Conservation (phyloP, 2,329 filamentous ascomycete species). For the Leptographium procerum region DNA sequence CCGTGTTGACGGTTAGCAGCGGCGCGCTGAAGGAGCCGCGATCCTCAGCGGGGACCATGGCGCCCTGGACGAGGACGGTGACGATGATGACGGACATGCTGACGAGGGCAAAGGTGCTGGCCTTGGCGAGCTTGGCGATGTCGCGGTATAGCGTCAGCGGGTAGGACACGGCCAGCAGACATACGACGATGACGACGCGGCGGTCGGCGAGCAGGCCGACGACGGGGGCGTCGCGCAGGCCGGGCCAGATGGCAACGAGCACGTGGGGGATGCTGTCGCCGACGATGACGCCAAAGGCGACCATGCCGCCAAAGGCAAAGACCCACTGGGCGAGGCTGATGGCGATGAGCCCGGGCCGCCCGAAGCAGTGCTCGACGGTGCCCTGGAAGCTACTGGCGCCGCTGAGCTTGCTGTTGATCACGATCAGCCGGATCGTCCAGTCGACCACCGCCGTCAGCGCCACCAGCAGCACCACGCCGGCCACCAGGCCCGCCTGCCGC, state of each 20-base stretch:
- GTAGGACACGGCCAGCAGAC: constrained; percentile 76
- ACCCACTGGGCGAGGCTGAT: constrained; percentile 90
- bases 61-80: constrained; percentile 77
- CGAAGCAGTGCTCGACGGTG: constrained; percentile 93
- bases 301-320: constrained; percentile 97
- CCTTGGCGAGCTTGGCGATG: constrained; percentile 96
- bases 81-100: constrained; percentile 87
- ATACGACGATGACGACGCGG: constrained; percentile 75
- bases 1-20: constrained; percentile 67
- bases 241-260: constrained; percentile 69
- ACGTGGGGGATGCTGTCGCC: constrained; percentile 95
- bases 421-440: constrained; percentile 96
- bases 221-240: constrained; percentile 58
- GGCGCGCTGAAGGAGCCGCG: constrained; percentile 60
- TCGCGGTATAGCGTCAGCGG: constrained; percentile 89
- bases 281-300: constrained; percentile 95
- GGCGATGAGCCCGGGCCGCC: constrained; percentile 73
- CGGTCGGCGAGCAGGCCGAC: constrained; percentile 74
- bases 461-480: constrained; percentile 68
- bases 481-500: constrained; percentile 74
- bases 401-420: constrained; percentile 93
- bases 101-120: constrained; percentile 81
- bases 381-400: constrained; percentile 90
- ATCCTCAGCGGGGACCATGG: constrained; percentile 58
- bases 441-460: constrained; percentile 75